phyloP scores from a whole-genome alignment of 2,329 filamentous ascomycete species.

The Calonectria pseudoturangicola region DNA sequence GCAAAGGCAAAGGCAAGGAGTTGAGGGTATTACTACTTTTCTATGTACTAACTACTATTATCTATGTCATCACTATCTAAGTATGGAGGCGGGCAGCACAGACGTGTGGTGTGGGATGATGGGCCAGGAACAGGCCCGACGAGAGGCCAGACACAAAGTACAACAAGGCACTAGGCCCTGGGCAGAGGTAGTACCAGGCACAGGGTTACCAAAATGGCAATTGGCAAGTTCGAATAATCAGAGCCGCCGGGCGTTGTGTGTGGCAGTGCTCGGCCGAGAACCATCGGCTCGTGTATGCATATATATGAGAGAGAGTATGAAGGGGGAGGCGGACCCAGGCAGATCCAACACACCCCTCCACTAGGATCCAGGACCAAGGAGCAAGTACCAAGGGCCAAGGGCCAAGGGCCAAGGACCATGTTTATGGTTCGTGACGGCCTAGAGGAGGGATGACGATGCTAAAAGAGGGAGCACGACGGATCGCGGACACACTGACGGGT shows the following conservation, averaged over 20 bases:
- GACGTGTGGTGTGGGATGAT: conserved; percentile 21
- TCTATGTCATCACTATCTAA: conserved; percentile 21
- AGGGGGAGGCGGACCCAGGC: conserved; percentile 16
- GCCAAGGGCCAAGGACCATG: conserved; percentile 13
- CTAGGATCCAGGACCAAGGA: conserved; percentile 8
- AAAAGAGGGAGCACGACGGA: conserved; percentile 20
- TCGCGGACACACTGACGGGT: conserved; percentile 17
- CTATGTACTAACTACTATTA: conserved; percentile 21
- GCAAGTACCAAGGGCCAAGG: conserved; percentile 10
- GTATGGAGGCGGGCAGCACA: conserved; percentile 17
- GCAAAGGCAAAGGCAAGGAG: conserved; percentile 11
- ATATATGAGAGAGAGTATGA: background rate
- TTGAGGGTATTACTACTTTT: conserved; percentile 17
- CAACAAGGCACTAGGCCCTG: background rate
- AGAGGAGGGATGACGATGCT: conserved; percentile 15
- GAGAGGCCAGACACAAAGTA: conserved; percentile 2
- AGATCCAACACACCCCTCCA: conserved; percentile 6
- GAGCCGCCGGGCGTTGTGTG: conserved; percentile 41
- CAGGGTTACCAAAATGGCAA: conserved; percentile 35
- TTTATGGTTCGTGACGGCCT: conserved; percentile 12
- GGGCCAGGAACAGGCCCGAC: conserved; percentile 13
- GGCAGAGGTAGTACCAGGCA: conserved; percentile 7
- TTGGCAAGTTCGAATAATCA: conserved; percentile 32
- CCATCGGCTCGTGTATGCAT: conserved; percentile 28
- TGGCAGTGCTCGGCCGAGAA: conserved; percentile 54